phyloP scores from a whole-genome alignment of 805 yeast species.

The Wickerhamomyces alni region DNA sequence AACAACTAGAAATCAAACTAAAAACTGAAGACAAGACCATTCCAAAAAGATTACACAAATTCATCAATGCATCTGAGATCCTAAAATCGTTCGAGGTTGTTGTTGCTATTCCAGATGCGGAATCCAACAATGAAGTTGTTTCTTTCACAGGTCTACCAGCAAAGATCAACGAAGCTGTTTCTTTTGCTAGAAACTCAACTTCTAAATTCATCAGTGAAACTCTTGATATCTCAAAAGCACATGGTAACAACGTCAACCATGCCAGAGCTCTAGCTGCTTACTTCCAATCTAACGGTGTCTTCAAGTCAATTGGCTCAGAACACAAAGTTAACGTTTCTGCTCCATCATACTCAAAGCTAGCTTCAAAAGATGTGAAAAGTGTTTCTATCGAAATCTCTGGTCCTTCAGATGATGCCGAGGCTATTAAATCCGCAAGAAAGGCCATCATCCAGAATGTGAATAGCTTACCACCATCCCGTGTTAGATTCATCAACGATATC shows the following conservation, averaged over 20 bases:
- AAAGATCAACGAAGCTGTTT: constrained; percentile 56
- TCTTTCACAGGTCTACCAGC: constrained; percentile 59
- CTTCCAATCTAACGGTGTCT: constrained; percentile 47
- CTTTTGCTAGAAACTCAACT: constrained; percentile 53
- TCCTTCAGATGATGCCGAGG: constrained; percentile 36
- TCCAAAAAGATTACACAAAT: constrained; percentile 64
- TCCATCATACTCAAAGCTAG: constrained; percentile 41
- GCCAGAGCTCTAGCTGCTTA: constrained; percentile 70
- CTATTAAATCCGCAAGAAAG: constrained; percentile 60
- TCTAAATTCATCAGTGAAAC: constrained; percentile 54
- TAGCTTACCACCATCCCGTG: constrained; percentile 59
- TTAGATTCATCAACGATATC: constrained; percentile 55
- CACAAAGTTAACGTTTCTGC: constrained; percentile 40
- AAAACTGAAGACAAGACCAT: constrained; percentile 52
- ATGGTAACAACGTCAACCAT: constrained; percentile 70
- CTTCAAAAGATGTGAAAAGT: constrained; percentile 30
- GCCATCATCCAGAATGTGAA: constrained; percentile 71
- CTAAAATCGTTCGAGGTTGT: constrained; percentile 50
- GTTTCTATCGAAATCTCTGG: constrained; percentile 64
- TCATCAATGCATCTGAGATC: constrained; percentile 51
- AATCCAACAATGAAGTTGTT: constrained; percentile 40
- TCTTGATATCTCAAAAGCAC: constrained; percentile 84
- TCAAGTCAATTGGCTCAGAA: constrained; percentile 34
- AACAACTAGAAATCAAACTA: constrained; percentile 38
- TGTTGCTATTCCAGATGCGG: constrained; percentile 44